Evolutionary conservation across 352 stramenopile genomes (phyloP).

Genomic region (Pythium volutum): DNA sequence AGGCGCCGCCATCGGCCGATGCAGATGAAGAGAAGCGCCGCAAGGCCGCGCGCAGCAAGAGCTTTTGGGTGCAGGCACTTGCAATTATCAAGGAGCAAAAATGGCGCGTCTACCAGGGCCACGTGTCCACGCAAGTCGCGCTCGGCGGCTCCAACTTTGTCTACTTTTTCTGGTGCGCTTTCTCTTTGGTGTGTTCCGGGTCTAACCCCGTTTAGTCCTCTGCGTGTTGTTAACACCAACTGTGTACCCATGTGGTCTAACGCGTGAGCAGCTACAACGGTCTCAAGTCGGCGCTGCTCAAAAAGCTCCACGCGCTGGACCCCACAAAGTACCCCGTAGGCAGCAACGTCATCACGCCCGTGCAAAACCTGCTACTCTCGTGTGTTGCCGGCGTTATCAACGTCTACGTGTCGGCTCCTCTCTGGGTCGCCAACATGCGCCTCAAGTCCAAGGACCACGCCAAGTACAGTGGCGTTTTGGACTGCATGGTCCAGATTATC

Average conservation of each 20-base stretch:
- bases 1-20: slow-evolving; percentile 7
- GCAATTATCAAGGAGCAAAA: slow-evolving; percentile 60
- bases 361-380: slow-evolving; percentile 58
- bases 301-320: slow-evolving; percentile 43
- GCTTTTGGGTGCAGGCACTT: slow-evolving; percentile 43
- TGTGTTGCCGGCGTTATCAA: slow-evolving; percentile 88
- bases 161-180: slow-evolving; percentile 82
- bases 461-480: slow-evolving; percentile 52
- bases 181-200: not conserved
- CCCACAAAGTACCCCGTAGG: slow-evolving; percentile 28
- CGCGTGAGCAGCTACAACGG: slow-evolving; percentile 51
- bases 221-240: not conserved
- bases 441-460: slow-evolving; percentile 85
- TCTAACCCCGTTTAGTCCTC: not conserved
- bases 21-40: slow-evolving; percentile 17
- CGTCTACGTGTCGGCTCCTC: slow-evolving; percentile 73
- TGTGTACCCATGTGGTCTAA: slow-evolving; percentile 1
- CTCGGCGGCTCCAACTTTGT: slow-evolving; percentile 81
- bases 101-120: slow-evolving; percentile 73
- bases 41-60: slow-evolving; percentile 22
- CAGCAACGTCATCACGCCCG: slow-evolving; percentile 39
- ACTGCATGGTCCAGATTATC: slow-evolving; percentile 56
- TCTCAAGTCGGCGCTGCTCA: slow-evolving; percentile 58
- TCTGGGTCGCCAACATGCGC: slow-evolving; percentile 94
- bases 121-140: slow-evolving; percentile 75